phyloP scores from a whole-genome alignment of 495 filamentous ascomycete species.

The Chaetomium cochliodes region DNA sequence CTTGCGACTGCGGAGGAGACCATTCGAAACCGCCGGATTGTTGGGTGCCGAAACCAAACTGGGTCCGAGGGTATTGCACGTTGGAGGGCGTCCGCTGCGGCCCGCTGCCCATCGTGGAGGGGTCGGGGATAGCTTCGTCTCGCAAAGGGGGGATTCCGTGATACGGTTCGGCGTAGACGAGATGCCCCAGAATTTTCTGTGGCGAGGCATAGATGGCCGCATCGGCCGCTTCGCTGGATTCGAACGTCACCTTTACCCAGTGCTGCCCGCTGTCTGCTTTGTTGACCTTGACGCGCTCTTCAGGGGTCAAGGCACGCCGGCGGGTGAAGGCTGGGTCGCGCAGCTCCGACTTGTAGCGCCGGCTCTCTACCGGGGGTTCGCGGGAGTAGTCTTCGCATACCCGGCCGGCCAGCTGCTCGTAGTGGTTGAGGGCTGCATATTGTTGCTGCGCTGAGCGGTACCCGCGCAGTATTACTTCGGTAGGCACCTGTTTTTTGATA shows the following conservation, averaged over 20 bases:
- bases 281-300: conserved; percentile 73
- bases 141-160: conserved; percentile 64
- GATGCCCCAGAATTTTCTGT: conserved; percentile 70
- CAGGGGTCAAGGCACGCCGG: conserved; percentile 57
- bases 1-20: conserved; percentile 39
- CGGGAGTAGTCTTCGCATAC: conserved; percentile 91
- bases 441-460: conserved; percentile 67
- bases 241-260: conserved; percentile 94
- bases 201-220: conserved; percentile 72
- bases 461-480: conserved; percentile 81
- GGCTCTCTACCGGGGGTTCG: conserved; percentile 56
- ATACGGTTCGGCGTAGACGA: conserved; percentile 77
- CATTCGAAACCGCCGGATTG: conserved; percentile 30
- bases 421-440: conserved; percentile 83
- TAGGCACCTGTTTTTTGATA: conserved; percentile 50
- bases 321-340: conserved; percentile 63
- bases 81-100: conserved; percentile 3
- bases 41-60: conserved; percentile 12
- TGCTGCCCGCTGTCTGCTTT: conserved; percentile 72
- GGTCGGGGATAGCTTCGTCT: conserved; percentile 48
- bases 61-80: conserved; percentile 17
- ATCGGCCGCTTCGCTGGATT: conserved; percentile 75
- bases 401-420: conserved; percentile 71
- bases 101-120: conserved; percentile 9
- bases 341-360: conserved; percentile 58